These are phyloP conservation scores for Porodaedalea pini DNA, from an alignment of 1,284 basidiomycete species.

Conservation along the genomic window DNA sequence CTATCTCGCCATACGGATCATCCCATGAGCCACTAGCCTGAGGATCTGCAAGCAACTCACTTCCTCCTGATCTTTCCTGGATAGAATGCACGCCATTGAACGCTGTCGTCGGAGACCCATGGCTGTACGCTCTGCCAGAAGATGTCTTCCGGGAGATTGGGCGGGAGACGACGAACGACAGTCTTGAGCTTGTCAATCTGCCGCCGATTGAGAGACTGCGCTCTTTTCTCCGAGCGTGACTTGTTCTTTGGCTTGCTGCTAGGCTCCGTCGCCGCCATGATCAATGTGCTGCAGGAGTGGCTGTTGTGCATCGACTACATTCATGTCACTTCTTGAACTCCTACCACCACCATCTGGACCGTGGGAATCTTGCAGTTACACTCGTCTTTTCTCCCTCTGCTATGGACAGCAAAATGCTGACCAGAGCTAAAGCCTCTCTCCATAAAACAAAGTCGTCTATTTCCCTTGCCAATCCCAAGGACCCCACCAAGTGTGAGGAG, in stretches of 20 bases:
- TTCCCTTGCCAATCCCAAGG: too few species aligned
- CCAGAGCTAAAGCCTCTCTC: too few species aligned
- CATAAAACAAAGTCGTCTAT: too few species aligned
- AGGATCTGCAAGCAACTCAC: slow-evolving; percentile 39
- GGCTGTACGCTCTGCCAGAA: slow-evolving; percentile 90
- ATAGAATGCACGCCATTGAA: slow-evolving; percentile 64
- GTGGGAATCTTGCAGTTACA: too few species aligned
- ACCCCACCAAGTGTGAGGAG: too few species aligned
- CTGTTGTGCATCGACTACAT: too few species aligned
- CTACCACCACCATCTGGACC: too few species aligned
- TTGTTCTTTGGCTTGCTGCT: background rate
- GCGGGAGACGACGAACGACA: slow-evolving; percentile 84
- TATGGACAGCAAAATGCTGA: too few species aligned
- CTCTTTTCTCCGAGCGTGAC: slow-evolving; percentile 9
- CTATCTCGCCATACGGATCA: slow-evolving; percentile 34
- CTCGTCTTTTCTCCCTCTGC: too few species aligned
- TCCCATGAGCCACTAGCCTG: background rate
- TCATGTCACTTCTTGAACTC: too few species aligned
- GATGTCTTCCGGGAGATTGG: slow-evolving; percentile 86
- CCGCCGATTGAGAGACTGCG: slow-evolving; percentile 7
- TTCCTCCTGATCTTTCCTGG: slow-evolving; percentile 70
- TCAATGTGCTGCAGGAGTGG: too few species aligned
- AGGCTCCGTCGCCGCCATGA: background rate
- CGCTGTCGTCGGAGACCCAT: slow-evolving; percentile 79
- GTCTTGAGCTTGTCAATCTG: slow-evolving; percentile 75